Base-by-base conservation (phyloP, 164 flowering plant species). In the Magnolia kwangsiensis region DNA sequence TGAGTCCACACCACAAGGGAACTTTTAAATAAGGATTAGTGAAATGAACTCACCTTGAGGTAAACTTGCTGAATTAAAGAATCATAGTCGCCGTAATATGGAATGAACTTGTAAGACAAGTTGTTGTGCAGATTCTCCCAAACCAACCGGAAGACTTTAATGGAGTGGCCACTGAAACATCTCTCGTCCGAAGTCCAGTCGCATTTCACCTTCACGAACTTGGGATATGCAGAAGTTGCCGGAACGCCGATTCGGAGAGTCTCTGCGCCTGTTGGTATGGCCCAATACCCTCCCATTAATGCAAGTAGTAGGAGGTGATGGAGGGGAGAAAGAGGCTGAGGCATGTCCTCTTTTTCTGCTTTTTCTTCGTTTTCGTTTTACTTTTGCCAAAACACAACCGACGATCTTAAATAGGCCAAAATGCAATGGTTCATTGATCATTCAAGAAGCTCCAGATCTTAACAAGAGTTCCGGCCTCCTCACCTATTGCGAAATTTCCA, bases 201-300 rank as follows among this genome's bases (percentile, higher is more conserved):
- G 27, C 55, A 69, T 49, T 20, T 69, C 13, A 69, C 51, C 24
- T n/a, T 1, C 72, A 69, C 55, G 55, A 16, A 69, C 8, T 69
- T 20, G 10, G 51, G 55, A 24, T 3, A 69, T 45, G 72, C 21
- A 18, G 72, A 69, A 8, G n/a, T 74, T 0, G 77, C 85, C 0
- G 92, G 92, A 70, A 90, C 81, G 50, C 85, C 90, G 8, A 90
- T 87, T 31, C 49, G 83, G 80, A 90, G 4, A 7, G 72, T 82
- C 63, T 81, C 79, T 71, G 20, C 74, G 72, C 72, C 29, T 16
- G 68, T 80, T 27, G 90, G 88, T 85, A 86, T 81, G 31, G 76
- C 80, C 90, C 89, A 27, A 27, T 27, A 87, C 20, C 91, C 91
- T 79, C 24, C 24, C 24, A 64, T 20, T 16, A 23, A 7, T 19